Base-by-base conservation (phyloP, 2,329 filamentous ascomycete genomes). In the Beauveria scarabaeidicola region DNA sequence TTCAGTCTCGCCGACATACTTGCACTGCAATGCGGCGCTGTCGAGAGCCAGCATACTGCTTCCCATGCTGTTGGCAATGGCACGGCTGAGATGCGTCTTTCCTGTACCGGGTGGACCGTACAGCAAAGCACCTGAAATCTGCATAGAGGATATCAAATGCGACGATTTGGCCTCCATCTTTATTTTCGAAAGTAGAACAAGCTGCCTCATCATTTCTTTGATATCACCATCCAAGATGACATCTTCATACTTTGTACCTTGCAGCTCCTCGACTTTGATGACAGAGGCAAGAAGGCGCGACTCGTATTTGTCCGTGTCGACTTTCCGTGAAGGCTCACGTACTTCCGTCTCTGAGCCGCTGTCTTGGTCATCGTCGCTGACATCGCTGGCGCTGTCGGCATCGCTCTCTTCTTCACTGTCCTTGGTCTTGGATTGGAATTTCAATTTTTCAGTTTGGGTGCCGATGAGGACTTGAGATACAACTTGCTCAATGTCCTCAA, bases 21-120 rank as follows among this genome's bases (percentile, higher is more conserved):
- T 63, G 3, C 60, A 44, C 25, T 41, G 40, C 15, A 68, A 11
- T 4, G 64, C 60, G 2, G 64, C 61, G 1, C 63, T 50, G 10
- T 63, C 58, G 15, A 66, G 25, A n/a, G 47, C 41, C 0, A 72
- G 38, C 66, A 72, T 68, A 29, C 60, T 66, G 23, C 23, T 59
- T 1, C 61, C 59, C 1, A 63, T 60, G 9, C 63, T 46, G 3
- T 63, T 63, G 1, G 68, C 69, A 13, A 70, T 40, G 1, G 43
- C 67, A 8, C 63, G 61, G 43, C 64, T 64, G 2, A 70, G 61
- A 19, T 62, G 63, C 1, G 65, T 68, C 62, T 71, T 71, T 13
- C 69, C 69, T 1, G 69, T 70, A 1, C 70, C 69, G 0, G 68
- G 68, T 0, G 68, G 69, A 3, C 69, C 68, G 44, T 66, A 69